Conservation (phyloP, 2,329 filamentous ascomycete genomes). For the Epichloe baconii region DNA sequence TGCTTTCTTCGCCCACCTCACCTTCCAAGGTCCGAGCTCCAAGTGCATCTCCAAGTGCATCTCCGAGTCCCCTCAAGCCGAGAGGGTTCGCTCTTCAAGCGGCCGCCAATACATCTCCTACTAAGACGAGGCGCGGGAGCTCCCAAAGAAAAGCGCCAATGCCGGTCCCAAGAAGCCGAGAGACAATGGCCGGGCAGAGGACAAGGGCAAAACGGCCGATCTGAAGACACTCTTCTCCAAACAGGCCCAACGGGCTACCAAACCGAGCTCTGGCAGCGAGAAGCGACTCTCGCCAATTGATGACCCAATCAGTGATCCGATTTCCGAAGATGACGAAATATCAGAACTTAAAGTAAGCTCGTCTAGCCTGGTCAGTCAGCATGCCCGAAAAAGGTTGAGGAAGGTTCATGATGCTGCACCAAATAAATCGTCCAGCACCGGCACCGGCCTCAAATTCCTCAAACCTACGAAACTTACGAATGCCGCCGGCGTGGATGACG, state of each 20-base stretch:
- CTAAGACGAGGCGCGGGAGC: slow-evolving; percentile 7
- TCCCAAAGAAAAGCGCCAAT: slow-evolving; percentile 15
- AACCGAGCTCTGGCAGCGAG: slow-evolving; percentile 18
- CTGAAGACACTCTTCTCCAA: slow-evolving; percentile 48
- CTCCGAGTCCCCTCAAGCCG: slow-evolving; percentile 29
- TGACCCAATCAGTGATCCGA: slow-evolving; percentile 41
- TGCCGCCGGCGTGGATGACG: slow-evolving; percentile 27
- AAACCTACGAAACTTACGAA: slow-evolving; percentile 25
- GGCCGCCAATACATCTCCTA: slow-evolving; percentile 10
- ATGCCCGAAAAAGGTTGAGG: slow-evolving; percentile 40
- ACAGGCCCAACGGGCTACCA: slow-evolving; percentile 38
- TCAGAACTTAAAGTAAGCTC: slow-evolving; percentile 34
- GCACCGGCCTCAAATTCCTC: slow-evolving; percentile 39
- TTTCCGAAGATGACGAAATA: slow-evolving; percentile 49
- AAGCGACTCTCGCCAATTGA: slow-evolving; percentile 23
- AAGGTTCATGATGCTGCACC: slow-evolving; percentile 17
- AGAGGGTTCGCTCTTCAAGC: slow-evolving; percentile 8
- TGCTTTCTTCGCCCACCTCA: slow-evolving; percentile 38
- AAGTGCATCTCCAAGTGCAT: slow-evolving; percentile 25
- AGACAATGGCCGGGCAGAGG: slow-evolving; percentile 26
- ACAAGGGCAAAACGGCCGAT: slow-evolving; percentile 42
- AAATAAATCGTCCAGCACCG: slow-evolving; percentile 20
- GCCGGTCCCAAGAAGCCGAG: slow-evolving; percentile 27
- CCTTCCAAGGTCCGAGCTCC: slow-evolving; percentile 19
- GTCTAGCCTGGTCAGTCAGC: slow-evolving; percentile 42